Percentiles rank a stretch among this genome's conserved stretches.
Evolutionary conservation across 768 basidiomycete species (phyloP).

Genomic region (Trametes coccinea): DNA sequence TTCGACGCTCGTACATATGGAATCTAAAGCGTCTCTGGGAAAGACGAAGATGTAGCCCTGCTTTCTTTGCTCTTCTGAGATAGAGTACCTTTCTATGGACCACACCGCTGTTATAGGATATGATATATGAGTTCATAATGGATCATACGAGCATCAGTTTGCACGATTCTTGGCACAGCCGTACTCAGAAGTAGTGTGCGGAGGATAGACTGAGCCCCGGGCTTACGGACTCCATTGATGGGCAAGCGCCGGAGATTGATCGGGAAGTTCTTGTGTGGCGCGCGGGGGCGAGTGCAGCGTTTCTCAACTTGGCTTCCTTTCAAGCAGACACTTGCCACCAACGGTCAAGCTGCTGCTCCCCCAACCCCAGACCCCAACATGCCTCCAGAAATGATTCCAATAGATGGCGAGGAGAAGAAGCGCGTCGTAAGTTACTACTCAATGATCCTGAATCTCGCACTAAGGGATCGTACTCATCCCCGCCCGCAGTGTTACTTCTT

Average conservation of each 20-base stretch:
- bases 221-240: no score
- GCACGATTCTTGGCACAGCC: neutral
- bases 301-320: conserved; percentile 10
- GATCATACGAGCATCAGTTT: no score
- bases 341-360: neutral
- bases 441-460: conserved; percentile 1
- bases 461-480: neutral
- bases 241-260: conserved; percentile 17
- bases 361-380: conserved; percentile 11
- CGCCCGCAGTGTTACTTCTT: conserved; percentile 91
- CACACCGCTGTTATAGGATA: no score
- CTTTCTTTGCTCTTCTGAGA: no score
- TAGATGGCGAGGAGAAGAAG: conserved; percentile 77
- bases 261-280: conserved; percentile 8
- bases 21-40: conserved; percentile 57
- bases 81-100: neutral
- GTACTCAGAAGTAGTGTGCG: no score
- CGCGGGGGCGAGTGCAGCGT: neutral
- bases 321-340: neutral
- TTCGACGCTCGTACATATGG: conserved; percentile 74
- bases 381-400: conserved; percentile 36
- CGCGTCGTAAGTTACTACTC: conserved; percentile 63
- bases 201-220: no score
- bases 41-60: conserved; percentile 57
- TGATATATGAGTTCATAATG: no score